Conservation (phyloP, 306 rosid species). For the Cicer cuneatum region DNA sequence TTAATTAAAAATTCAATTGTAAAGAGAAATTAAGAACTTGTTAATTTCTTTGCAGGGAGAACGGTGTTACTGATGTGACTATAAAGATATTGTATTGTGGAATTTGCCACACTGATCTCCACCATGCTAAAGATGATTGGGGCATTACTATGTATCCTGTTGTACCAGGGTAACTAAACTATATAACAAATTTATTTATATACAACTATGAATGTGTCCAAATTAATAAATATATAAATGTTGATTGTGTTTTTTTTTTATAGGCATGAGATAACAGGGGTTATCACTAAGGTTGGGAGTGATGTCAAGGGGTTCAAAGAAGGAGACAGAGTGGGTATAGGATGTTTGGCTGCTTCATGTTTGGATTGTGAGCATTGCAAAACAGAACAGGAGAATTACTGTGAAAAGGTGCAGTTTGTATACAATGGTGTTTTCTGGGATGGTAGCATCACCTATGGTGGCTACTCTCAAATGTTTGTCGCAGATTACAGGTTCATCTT, state of each 20-base stretch:
- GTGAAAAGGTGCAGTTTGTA: constrained; percentile 51
- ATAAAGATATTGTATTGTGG: constrained; percentile 70
- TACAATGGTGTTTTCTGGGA: constrained; percentile 86
- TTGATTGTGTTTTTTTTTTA: not conserved
- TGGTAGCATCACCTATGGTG: constrained; percentile 83
- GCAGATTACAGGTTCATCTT: constrained; percentile 65
- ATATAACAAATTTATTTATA: too few species aligned
- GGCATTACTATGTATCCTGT: constrained; percentile 79
- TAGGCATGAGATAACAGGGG: constrained; percentile 76
- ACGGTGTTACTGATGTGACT: constrained; percentile 66
- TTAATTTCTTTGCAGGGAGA: constrained; percentile 52
- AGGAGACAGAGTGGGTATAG: constrained; percentile 80
- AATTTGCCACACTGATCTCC: constrained; percentile 82
- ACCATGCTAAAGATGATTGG: constrained; percentile 68
- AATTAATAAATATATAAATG: not conserved
- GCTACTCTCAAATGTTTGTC: constrained; percentile 67
- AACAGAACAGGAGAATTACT: constrained; percentile 63
- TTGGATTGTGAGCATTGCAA: constrained; percentile 67
- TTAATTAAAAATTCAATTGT: too few species aligned
- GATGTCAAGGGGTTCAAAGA: constrained; percentile 61
- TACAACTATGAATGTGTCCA: too few species aligned
- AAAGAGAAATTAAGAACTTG: not conserved
- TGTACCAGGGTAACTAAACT: constrained; percentile 66
- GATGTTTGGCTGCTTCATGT: constrained; percentile 74
- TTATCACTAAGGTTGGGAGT: constrained; percentile 68